Base-by-base conservation (phyloP, 257 asterid species). In the Leptodermis oblonga region DNA sequence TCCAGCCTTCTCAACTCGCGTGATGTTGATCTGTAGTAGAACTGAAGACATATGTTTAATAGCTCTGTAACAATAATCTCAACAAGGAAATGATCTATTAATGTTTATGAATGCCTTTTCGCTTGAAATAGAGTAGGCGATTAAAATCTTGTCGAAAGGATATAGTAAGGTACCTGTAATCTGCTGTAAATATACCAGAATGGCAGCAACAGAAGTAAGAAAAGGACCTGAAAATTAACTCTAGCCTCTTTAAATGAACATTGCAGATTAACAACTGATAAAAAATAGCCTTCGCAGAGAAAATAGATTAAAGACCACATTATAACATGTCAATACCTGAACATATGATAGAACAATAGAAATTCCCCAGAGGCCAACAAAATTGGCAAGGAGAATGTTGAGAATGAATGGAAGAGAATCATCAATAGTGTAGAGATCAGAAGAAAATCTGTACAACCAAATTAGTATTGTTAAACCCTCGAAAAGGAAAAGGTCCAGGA, bases 391-490 rank as follows among this genome's bases (percentile, higher is more conserved):
- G 76, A 92, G 95, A 78, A 92, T 87, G 86, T 92, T 92, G 89
- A 92, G 96, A 71, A 90, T 90, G 77, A 92, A 92, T 23, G 97
- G 98, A 85, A 90, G 98, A 68, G 97, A 87, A 82, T 90, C 98
- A 53, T 92, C 98, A 53, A 92, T 87, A 71, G 96, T 90, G 81
- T 90, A 92, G 70, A 92, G 96, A 84, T 92, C 97, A 77, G 98
- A 92, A 73, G 98, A 92, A 74, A 92, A 67, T 80, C 98, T 92
- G 72, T 68, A 86, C 43, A 63, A 72, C 72, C 52, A 56, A 54
- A 80, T 88, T 74, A 87, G 86, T 25, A 46, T 59, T 51, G 45
- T 23, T 62, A 36, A 62, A 42, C 18, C 20, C 23, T 12, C 34
- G 68, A 23, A 74, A 54, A 61, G 41, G 3, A 73, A 28, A 55